phyloP scores from a whole-genome alignment of 129 eudicot genomes.

The Apium graveolens region DNA sequence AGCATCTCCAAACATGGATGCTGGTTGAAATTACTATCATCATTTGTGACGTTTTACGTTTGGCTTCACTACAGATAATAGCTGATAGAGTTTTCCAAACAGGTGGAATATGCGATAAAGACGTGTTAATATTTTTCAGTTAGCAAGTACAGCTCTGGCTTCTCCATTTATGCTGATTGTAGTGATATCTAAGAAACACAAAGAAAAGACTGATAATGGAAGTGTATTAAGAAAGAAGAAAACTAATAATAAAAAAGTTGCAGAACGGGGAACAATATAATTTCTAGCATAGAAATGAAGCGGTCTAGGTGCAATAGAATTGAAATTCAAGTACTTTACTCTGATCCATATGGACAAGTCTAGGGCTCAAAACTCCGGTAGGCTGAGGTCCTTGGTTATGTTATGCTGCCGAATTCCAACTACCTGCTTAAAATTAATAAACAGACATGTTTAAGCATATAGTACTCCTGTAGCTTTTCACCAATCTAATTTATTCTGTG shows the following conservation, averaged over 20 bases:
- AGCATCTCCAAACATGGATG: neutral
- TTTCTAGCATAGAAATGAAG: neutral
- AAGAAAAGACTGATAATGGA: neutral
- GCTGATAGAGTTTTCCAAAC: neutral
- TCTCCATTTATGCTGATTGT: neutral
- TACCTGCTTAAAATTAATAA: constrained; percentile 12
- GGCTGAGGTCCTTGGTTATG: neutral
- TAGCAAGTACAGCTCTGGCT: neutral
- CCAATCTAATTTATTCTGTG: neutral
- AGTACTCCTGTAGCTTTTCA: neutral
- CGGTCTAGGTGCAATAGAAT: neutral
- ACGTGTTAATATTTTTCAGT: neutral
- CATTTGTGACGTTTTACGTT: neutral
- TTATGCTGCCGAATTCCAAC: constrained; percentile 6
- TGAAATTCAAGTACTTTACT: constrained; percentile 22
- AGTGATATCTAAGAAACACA: neutral
- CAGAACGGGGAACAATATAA: neutral
- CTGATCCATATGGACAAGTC: constrained; percentile 33
- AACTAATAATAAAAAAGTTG: neutral
- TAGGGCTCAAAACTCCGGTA: constrained; percentile 2
- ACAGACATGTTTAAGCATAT: neutral
- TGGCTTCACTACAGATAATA: neutral
- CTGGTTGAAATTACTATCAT: neutral
- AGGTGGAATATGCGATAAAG: neutral
- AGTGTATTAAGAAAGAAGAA: neutral